Percentiles rank a stretch among this genome's conserved stretches.
These are phyloP conservation scores for Orychophragmus violaceus DNA, from an alignment of 345 rosid genomes.

Conservation along the genomic window DNA sequence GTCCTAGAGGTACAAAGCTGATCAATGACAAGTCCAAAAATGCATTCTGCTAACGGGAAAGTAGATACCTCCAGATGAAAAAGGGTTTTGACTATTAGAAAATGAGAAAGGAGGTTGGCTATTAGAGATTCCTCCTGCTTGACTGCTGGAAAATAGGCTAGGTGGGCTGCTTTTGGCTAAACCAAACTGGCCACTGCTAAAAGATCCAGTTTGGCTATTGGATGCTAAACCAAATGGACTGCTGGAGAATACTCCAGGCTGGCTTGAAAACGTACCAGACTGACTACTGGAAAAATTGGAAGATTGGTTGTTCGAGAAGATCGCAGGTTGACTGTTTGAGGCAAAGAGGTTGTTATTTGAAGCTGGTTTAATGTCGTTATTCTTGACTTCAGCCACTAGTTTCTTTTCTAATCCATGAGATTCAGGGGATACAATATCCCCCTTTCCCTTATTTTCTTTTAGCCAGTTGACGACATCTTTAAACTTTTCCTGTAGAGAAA, in stretches of 20 bases:
- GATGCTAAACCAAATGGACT: constrained; percentile 15
- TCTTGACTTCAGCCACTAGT: constrained; percentile 36
- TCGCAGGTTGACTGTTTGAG: constrained; percentile 22
- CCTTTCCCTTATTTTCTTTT: constrained; percentile 52
- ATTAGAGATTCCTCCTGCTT: constrained; percentile 23
- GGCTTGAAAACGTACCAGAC: constrained; percentile 24
- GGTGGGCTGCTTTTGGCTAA: constrained; percentile 27
- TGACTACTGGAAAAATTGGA: constrained; percentile 21
- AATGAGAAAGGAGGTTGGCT: constrained; percentile 26
- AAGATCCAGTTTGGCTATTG: constrained; percentile 19
- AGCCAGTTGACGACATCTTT: constrained; percentile 87
- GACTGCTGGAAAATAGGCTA: constrained; percentile 36
- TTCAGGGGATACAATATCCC: constrained; percentile 40
- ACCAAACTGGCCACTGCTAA: constrained; percentile 26
- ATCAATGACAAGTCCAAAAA: background rate
- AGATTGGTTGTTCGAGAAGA: constrained; percentile 26
- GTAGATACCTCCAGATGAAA: constrained; percentile 30
- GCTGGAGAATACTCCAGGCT: constrained; percentile 26
- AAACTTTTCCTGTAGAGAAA: constrained; percentile 58
- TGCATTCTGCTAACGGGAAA: background rate
- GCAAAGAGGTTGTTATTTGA: constrained; percentile 7
- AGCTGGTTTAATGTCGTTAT: constrained; percentile 31
- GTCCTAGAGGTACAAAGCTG: background rate
- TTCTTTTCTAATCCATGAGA: constrained; percentile 41
- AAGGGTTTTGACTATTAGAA: constrained; percentile 14